These are phyloP conservation scores for Yamadazyma kitorensis DNA, from an alignment of 805 yeast species.

Conservation along the genomic window DNA sequence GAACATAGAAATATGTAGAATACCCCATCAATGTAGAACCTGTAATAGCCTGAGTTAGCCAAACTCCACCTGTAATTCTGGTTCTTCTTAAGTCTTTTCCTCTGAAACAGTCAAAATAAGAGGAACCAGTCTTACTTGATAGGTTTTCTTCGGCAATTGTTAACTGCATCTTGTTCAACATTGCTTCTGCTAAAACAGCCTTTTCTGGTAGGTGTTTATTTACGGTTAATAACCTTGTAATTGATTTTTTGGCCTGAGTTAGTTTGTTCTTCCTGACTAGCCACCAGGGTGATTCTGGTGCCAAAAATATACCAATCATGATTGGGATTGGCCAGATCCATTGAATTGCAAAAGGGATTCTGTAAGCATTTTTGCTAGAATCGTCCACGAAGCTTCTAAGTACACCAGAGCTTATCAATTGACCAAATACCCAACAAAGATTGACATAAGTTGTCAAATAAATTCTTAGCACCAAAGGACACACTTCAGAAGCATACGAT, in stretches of 20 bases:
- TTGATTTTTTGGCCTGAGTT: constrained; percentile 41
- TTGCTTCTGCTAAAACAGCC: constrained; percentile 32
- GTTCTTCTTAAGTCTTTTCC: constrained; percentile 49
- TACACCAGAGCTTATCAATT: constrained; percentile 54
- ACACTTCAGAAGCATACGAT: constrained; percentile 54
- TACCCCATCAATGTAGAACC: constrained; percentile 47
- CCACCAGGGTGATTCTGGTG: constrained; percentile 63
- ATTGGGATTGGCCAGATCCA: constrained; percentile 58
- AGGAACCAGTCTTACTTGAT: constrained; percentile 17
- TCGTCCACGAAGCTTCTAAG: constrained; percentile 29
- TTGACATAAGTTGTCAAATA: constrained; percentile 49
- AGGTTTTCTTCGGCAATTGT: constrained; percentile 37
- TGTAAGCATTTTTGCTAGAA: constrained; percentile 38
- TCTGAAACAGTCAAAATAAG: constrained; percentile 45
- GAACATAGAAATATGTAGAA: constrained; percentile 48
- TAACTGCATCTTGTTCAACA: constrained; percentile 43
- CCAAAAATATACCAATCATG: constrained; percentile 35
- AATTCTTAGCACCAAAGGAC: constrained; percentile 49
- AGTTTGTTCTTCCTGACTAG: constrained; percentile 38
- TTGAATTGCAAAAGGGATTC: constrained; percentile 55
- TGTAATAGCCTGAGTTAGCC: constrained; percentile 44
- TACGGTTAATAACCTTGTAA: constrained; percentile 33
- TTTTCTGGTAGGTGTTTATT: constrained; percentile 30
- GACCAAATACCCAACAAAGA: constrained; percentile 56
- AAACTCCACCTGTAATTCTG: constrained; percentile 41